Evolutionary conservation across 805 yeast species (phyloP).

Genomic region (Suhomyces prunicola): DNA sequence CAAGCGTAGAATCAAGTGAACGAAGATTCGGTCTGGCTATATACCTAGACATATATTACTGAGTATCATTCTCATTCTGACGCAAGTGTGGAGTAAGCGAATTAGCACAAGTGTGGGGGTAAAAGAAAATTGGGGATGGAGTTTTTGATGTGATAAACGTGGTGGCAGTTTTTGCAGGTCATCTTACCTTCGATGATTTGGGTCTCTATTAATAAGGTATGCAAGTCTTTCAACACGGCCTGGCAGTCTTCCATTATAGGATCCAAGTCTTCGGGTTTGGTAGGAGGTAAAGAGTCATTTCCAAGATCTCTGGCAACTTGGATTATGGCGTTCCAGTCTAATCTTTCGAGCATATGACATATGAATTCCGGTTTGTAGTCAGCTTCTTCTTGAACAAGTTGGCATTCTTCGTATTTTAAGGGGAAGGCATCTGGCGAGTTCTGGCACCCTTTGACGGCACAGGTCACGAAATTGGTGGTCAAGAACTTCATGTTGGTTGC

Average conservation of each 20-base stretch:
- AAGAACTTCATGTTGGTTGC: slow-evolving; percentile 71
- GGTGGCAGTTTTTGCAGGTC: slow-evolving; percentile 84
- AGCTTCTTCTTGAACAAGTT: slow-evolving; percentile 70
- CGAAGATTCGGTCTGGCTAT: background rate
- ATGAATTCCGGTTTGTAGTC: slow-evolving; percentile 85
- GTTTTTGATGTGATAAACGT: slow-evolving; percentile 85
- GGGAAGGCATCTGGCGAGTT: slow-evolving; percentile 78
- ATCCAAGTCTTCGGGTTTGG: slow-evolving; percentile 58
- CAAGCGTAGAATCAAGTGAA: background rate
- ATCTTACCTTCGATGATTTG: slow-evolving; percentile 84
- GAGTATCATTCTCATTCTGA: background rate
- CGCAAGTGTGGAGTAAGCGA: background rate
- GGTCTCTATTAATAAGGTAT: slow-evolving; percentile 75
- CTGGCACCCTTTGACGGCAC: slow-evolving; percentile 83
- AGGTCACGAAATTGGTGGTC: slow-evolving; percentile 94
- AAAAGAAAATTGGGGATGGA: slow-evolving; percentile 89
- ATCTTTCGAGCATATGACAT: slow-evolving; percentile 67
- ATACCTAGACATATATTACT: background rate
- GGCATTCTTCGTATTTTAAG: slow-evolving; percentile 61
- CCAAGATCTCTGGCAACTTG: slow-evolving; percentile 70
- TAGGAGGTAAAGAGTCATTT: slow-evolving; percentile 26
- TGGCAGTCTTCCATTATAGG: slow-evolving; percentile 51
- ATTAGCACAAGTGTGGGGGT: slow-evolving; percentile 83
- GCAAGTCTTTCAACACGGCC: slow-evolving; percentile 68
- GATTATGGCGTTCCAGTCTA: slow-evolving; percentile 85